A percentile compares a stretch with the other conserved stretches of the same genome.
These are phyloP conservation scores for Aspergillus pseudoglaucus DNA, from an alignment of 2,329 filamentous ascomycete genomes.

Conservation along the genomic window DNA sequence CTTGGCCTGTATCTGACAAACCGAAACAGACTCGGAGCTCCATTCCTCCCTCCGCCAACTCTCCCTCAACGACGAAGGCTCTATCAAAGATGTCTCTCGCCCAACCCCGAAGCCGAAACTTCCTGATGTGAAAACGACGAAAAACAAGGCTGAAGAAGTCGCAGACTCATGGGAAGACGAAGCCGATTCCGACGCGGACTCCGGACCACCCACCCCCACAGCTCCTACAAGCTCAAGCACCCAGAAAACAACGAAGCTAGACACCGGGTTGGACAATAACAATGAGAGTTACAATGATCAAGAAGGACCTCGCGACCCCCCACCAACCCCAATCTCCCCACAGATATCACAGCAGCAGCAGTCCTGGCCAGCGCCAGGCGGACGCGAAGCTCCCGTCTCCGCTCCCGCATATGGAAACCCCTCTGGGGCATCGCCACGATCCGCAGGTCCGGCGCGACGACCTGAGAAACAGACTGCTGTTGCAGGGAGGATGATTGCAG, in stretches of 20 bases:
- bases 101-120: constrained; percentile 4
- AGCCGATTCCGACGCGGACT: constrained; percentile 30
- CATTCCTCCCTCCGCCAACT: constrained; percentile 27
- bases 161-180: constrained; percentile 77
- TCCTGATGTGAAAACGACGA: constrained; percentile 3
- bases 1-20: no score
- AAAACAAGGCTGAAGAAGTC: constrained; percentile 32
- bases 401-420: constrained; percentile 7
- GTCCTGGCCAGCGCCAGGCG: constrained; percentile 4
- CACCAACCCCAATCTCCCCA: constrained; percentile 61
- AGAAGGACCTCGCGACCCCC: constrained; percentile 47
- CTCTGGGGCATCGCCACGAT: constrained; percentile 6
- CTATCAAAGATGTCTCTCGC: constrained; percentile 22
- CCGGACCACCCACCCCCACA: constrained; percentile 2
- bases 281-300: background rate
- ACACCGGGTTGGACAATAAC: constrained; percentile 3
- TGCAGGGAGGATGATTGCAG: constrained; percentile 81
- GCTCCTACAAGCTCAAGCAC: constrained; percentile 14
- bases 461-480: constrained; percentile 94
- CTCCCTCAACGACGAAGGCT: constrained; percentile 23
- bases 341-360: constrained; percentile 23
- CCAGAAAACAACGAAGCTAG: constrained; percentile 16
- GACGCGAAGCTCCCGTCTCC: background rate
- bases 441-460: constrained; percentile 30
- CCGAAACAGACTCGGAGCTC: constrained; percentile 20